Evolutionary conservation across 306 rosid genomes (phyloP), one percentile per base, ranked within the genome.

Genomic region (Echinosophora koreensis): DNA sequence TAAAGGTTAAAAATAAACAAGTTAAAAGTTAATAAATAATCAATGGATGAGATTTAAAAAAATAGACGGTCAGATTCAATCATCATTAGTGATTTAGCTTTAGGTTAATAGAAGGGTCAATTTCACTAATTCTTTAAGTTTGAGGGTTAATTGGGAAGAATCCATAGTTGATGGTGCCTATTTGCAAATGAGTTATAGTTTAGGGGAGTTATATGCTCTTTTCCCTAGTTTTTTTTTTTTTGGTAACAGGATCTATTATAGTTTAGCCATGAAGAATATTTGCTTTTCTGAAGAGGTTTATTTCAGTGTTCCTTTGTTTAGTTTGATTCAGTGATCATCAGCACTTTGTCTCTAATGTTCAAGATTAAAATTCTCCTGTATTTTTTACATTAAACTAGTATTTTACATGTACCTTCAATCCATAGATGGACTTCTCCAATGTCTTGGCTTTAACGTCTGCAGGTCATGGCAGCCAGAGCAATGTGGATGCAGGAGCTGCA

Each of bases 401-500:
- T 37, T 13, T 50, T 74, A 5, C 57, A 34, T 55, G 61, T 46
- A 38, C 14, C 5, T 27, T 15, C 30, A 38, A 67, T 81, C 27
- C 55, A 60, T 77, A 5, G 73, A 71, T 77, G 59, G 41, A 60
- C 59, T 30, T 34, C 59, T 73, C 42, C 14, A 18, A 70, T 71
- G 32, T 57, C 74, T 68, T 79, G 34, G 74, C 78, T 72, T 66
- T 76, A 72, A 66, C 55, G 35, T 65, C 83, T 71, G 76, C 82
- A 95, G 99, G 91, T 95, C 52, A 86, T 74, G 94, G 97, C 66
- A 68, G 97, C 97, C 58, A 85, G 97, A 89, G 81, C 93, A 47
- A 80, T 83, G 88, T 94, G 98, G 98, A 94, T 94, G 98, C 88
- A 92, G 79, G 97, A 92, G 84, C 86, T 90, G 86, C 98, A 94